Evolutionary conservation across 1,139 yeast genomes (phyloP).

Genomic region (Pneumocystis sp.): DNA sequence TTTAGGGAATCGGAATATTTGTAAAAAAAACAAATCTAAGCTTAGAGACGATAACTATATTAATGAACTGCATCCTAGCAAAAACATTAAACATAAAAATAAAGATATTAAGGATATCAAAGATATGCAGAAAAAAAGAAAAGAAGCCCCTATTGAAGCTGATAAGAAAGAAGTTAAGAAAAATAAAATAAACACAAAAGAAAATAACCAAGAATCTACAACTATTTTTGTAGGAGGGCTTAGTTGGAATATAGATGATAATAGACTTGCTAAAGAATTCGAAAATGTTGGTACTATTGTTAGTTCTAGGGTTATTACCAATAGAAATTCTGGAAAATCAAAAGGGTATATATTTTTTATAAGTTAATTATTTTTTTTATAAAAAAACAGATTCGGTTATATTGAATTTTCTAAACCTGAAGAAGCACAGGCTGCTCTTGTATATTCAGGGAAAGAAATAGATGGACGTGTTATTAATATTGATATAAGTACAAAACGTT

Average conservation of each 20-base stretch:
- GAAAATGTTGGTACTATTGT: slow-evolving; percentile 67
- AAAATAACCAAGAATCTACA: slow-evolving; percentile 33
- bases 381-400: slow-evolving; percentile 39
- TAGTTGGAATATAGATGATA: slow-evolving; percentile 95
- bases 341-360: slow-evolving; percentile 49
- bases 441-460: slow-evolving; percentile 81
- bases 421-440: slow-evolving; percentile 80
- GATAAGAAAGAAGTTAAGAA: slow-evolving; percentile 20
- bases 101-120: slow-evolving; percentile 1
- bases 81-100: slow-evolving; percentile 3
- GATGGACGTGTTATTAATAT: slow-evolving; percentile 95
- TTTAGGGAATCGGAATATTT: no score
- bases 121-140: slow-evolving; percentile 19
- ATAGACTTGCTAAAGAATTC: slow-evolving; percentile 78
- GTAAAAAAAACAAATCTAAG: no score
- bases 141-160: slow-evolving; percentile 16
- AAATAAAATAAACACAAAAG: slow-evolving; percentile 6
- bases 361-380: neutral
- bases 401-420: slow-evolving; percentile 74
- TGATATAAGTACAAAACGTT: slow-evolving; percentile 80
- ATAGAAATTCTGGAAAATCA: slow-evolving; percentile 81
- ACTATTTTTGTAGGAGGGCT: slow-evolving; percentile 93
- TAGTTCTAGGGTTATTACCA: slow-evolving; percentile 84
- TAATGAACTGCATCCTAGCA: slow-evolving; percentile 1
- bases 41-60: no score